phyloP scores from a whole-genome alignment of 805 yeast genomes.

The Wickerhamiella australiensis region DNA sequence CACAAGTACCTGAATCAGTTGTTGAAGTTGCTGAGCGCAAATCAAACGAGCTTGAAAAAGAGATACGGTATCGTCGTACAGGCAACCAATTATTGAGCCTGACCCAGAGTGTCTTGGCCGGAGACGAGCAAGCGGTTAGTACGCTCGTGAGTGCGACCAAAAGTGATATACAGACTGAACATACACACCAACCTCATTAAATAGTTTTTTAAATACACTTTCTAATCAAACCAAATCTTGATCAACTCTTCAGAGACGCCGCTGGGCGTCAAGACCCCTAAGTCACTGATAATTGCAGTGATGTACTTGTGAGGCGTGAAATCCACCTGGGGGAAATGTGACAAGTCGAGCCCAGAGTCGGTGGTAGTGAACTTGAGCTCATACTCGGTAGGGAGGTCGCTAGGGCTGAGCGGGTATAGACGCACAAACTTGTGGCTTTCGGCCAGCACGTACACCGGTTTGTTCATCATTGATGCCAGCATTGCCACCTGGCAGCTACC shows the following conservation, averaged over 20 bases:
- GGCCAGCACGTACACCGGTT: constrained; percentile 87
- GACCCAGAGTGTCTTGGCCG: background rate
- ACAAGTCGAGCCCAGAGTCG: constrained; percentile 28
- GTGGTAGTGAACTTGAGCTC: constrained; percentile 30
- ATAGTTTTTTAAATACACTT: background rate
- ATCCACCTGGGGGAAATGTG: constrained; percentile 54
- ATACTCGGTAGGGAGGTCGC: constrained; percentile 60
- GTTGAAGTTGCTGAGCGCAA: constrained; percentile 22
- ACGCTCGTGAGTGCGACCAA: background rate
- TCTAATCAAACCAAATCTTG: constrained; percentile 89
- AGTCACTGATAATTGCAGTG: constrained; percentile 89
- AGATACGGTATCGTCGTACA: background rate
- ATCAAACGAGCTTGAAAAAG: constrained; percentile 22
- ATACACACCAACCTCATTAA: too few species aligned
- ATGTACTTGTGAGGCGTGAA: constrained; percentile 93
- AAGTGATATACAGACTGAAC: too few species aligned
- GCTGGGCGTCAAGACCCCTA: constrained; percentile 93
- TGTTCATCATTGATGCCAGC: constrained; percentile 76
- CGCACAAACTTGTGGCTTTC: constrained; percentile 95
- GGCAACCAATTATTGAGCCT: background rate
- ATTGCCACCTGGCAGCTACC: constrained; percentile 95
- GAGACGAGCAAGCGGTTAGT: background rate
- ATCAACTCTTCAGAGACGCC: constrained; percentile 98
- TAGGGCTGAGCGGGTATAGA: constrained; percentile 85
- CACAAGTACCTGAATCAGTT: constrained; percentile 36